Conservation (phyloP, 139 green algal genomes). For the Chlorella sp. region DNA sequence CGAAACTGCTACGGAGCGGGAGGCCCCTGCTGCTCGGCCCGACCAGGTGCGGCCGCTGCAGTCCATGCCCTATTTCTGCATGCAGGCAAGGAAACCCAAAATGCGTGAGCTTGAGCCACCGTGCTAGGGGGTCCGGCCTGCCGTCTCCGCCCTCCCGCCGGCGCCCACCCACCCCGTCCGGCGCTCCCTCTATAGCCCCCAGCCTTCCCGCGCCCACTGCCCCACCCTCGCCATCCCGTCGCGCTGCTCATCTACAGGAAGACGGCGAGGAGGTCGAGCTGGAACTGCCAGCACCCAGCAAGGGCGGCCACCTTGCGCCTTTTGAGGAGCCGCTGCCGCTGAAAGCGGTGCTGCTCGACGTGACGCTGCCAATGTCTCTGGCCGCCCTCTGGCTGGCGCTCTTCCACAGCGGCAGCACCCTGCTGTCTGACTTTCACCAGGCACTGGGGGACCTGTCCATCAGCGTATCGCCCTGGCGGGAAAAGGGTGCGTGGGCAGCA, state of each 20-base stretch:
- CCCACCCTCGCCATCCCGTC: neutral
- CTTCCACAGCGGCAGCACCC: neutral
- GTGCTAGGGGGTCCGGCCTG: neutral
- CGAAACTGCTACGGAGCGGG: neutral
- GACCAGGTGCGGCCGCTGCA: neutral
- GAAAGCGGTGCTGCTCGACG: conserved; percentile 27
- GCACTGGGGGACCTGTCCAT: conserved; percentile 35
- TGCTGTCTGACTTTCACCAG: conserved; percentile 38
- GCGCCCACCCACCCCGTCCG: neutral
- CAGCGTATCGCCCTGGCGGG: conserved; percentile 21
- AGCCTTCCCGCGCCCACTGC: neutral
- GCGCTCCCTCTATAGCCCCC: neutral
- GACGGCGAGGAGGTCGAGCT: conserved; percentile 17
- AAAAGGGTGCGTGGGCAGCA: conserved; percentile 6
- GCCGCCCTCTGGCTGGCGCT: conserved; percentile 34
- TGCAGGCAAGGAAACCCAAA: neutral
- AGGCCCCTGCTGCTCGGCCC: neutral
- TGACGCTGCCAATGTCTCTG: conserved; percentile 9
- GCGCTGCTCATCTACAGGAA: neutral
- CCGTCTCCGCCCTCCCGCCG: neutral
- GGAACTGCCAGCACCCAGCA: conserved; percentile 6
- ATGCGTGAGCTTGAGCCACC: too few relatives aligned
- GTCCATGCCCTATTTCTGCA: neutral
- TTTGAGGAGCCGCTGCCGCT: conserved; percentile 26
- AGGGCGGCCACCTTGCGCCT: neutral